Base-by-base conservation (phyloP, 495 filamentous ascomycete genomes). In the Penicillium fimorum region DNA sequence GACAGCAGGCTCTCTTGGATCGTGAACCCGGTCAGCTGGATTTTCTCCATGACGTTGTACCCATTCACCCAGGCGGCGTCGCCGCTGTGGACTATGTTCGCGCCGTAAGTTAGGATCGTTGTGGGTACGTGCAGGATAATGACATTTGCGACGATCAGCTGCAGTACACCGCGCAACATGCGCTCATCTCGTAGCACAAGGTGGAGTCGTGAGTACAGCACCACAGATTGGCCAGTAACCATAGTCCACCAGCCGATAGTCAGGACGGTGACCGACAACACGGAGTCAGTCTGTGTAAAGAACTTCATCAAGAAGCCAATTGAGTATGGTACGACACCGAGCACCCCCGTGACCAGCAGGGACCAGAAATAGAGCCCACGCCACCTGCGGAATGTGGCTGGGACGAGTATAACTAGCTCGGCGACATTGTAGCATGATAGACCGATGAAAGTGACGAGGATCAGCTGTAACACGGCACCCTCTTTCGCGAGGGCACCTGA, bases 1-100 rank as follows among this genome's bases (percentile, higher is more conserved):
- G 83, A 85, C 27, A 87, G 74, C 13, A 82, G 67, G 27, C 74
- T 64, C 56, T 87, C 84, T 61, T 87, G 83, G 6, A 83, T 52
- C 25, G 74, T 80, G 63, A 86, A 83, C 1, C 74, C 77, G 0
- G 76, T 78, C 64, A 85, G 69, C 62, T 85, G 79, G 25, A 82
- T 69, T 49, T 79, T 82, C 57, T 84, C 83, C 68, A 81, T 78
- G 44, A 82, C 69, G 24, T 79, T 76, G 56, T 82, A 86, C 1
- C 72, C 72, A 1, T 57, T 30, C 15, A 79, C 50, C 62, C 79
- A 82, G 5, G 64, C 43, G 13, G 50, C 48, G 0, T 63, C 48
- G 9, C 71, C 59, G 2, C 42, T 55, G 29, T 70, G 62, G 25
- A 70, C 56, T 40, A 69, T 64, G 50, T 80, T 81, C 10, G 73